Evolutionary conservation across 2,329 filamentous ascomycete species (phyloP).

Genomic region (Helotiales sp.): DNA sequence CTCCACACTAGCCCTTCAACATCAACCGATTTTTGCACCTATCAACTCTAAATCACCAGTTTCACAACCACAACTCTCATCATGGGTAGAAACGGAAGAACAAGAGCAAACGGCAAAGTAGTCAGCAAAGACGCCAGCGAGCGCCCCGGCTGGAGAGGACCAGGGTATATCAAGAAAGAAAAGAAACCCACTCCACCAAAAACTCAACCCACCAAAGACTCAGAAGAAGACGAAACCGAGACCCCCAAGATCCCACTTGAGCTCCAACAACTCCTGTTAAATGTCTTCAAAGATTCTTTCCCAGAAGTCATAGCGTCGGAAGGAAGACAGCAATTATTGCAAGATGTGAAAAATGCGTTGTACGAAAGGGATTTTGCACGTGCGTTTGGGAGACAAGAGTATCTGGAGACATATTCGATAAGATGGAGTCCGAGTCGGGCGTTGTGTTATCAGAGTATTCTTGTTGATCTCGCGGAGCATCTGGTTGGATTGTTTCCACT

Average conservation of each 20-base stretch:
- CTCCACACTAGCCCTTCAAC: neutral
- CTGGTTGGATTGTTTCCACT: constrained; percentile 16
- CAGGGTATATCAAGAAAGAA: constrained; percentile 27
- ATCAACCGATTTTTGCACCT: neutral
- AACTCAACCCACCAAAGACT: constrained; percentile 7
- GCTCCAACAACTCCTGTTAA: constrained; percentile 69
- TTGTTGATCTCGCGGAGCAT: constrained; percentile 38
- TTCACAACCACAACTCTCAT: neutral
- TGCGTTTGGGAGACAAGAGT: constrained; percentile 72
- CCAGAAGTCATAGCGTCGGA: constrained; percentile 46
- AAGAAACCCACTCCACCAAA: constrained; percentile 21
- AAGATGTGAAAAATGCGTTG: constrained; percentile 82
- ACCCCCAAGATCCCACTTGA: constrained; percentile 42
- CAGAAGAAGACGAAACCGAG: constrained; percentile 3
- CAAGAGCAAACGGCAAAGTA: constrained; percentile 29
- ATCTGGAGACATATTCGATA: constrained; percentile 80
- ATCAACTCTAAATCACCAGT: neutral
- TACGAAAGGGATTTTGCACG: constrained; percentile 80
- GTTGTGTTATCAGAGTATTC: constrained; percentile 71
- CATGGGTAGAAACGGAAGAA: constrained; percentile 31
- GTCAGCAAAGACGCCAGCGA: constrained; percentile 25
- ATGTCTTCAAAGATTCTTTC: constrained; percentile 72
- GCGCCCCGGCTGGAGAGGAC: constrained; percentile 32
- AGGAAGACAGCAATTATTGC: constrained; percentile 59
- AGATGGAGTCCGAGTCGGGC: constrained; percentile 89